A percentile compares a stretch with the other conserved stretches of the same genome.
Conservation (phyloP, 495 filamentous ascomycete species). For the Penicillium daleae region DNA sequence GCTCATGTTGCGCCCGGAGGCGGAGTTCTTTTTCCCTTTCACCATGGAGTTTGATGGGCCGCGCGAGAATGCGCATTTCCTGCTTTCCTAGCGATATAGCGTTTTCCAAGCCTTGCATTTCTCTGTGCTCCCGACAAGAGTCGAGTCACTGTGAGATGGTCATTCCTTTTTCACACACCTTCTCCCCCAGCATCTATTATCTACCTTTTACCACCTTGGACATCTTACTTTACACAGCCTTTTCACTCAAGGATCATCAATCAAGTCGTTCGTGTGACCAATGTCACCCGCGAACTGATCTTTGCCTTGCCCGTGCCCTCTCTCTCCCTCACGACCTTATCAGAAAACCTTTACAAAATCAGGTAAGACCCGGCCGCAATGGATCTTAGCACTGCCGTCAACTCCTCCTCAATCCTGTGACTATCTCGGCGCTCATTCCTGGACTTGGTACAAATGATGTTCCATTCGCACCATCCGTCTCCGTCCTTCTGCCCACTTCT, state of each 20-base stretch:
- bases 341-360: slow-evolving; percentile 6
- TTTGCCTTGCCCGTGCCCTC: not conserved
- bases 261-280: not conserved
- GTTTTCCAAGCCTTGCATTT: slow-evolving; percentile 20
- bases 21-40: slow-evolving; percentile 14
- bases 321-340: not conserved
- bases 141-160: slow-evolving; percentile 19
- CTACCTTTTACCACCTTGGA: not conserved
- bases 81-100: slow-evolving; percentile 29
- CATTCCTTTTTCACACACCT: slow-evolving; percentile 15
- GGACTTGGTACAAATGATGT: slow-evolving; percentile 25
- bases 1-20: slow-evolving; percentile 15
- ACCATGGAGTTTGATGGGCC: slow-evolving; percentile 21
- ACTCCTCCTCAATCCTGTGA: slow-evolving; percentile 8
- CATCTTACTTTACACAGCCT: not conserved
- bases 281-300: not conserved
- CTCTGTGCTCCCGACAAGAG: slow-evolving; percentile 22
- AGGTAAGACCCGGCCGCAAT: slow-evolving; percentile 9
- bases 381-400: too few species aligned
- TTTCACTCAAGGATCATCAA: not conserved
- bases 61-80: slow-evolving; percentile 14
- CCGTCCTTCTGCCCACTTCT: slow-evolving; percentile 5
- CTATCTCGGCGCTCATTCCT: slow-evolving; percentile 16
- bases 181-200: not conserved
- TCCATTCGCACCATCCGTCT: slow-evolving; percentile 15